Conservation (phyloP, 805 yeast genomes). For the Saccharomycopsis sp. region DNA sequence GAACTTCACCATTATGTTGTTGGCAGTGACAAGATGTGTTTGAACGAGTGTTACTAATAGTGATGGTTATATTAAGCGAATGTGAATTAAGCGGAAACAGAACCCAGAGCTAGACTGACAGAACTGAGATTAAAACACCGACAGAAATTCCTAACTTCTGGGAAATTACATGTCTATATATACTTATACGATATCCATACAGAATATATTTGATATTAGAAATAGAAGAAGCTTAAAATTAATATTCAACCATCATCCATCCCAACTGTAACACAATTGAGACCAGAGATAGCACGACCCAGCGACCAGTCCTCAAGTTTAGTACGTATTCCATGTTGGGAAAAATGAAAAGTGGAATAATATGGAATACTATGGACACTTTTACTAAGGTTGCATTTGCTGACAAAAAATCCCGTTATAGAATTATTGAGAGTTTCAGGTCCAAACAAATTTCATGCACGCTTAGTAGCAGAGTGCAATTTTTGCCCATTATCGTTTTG, state of each 20-base stretch:
- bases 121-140: too few relatives aligned
- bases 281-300: neutral
- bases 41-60: neutral
- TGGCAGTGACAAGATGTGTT: too few relatives aligned
- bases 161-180: neutral
- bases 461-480: neutral
- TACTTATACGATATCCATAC: neutral
- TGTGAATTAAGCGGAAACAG: neutral
- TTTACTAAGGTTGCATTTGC: neutral
- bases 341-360: neutral
- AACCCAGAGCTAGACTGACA: too few relatives aligned
- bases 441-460: neutral
- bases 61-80: neutral
- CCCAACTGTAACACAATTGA: neutral
- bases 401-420: too few relatives aligned
- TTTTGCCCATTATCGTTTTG: neutral
- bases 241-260: neutral
- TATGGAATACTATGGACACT: neutral
- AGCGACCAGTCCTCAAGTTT: neutral
- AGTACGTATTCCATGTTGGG: neutral
- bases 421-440: neutral
- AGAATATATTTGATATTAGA: neutral
- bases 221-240: neutral
- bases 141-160: neutral
- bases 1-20: conserved; percentile 17